Evolutionary conservation across 495 filamentous ascomycete genomes (phyloP).

Genomic region (Daldinia childiae): DNA sequence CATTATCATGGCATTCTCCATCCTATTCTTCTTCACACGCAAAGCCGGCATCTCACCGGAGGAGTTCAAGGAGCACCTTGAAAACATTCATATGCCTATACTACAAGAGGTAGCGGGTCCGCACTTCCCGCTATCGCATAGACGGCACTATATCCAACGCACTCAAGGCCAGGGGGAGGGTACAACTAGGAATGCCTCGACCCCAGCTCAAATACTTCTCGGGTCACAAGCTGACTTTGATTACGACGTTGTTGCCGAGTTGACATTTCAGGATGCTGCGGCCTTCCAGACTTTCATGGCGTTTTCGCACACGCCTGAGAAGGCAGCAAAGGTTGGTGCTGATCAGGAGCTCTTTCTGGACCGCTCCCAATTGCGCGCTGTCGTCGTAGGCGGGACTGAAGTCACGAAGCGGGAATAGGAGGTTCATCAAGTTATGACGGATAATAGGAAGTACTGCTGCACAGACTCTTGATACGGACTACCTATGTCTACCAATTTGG

Average conservation of each 20-base stretch:
- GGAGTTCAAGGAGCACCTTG: slow-evolving; percentile 49
- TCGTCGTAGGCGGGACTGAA: slow-evolving; percentile 44
- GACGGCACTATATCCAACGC: slow-evolving; percentile 47
- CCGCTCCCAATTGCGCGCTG: slow-evolving; percentile 38
- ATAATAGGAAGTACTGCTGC: background rate
- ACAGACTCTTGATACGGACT: background rate
- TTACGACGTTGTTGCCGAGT: slow-evolving; percentile 51
- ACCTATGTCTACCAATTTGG: background rate
- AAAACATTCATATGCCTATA: slow-evolving; percentile 46
- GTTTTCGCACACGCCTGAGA: slow-evolving; percentile 38
- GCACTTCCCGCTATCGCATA: slow-evolving; percentile 43
- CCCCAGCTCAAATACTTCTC: slow-evolving; percentile 46
- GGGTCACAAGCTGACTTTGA: slow-evolving; percentile 54
- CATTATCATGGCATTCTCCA: slow-evolving; percentile 32
- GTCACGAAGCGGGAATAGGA: slow-evolving; percentile 14
- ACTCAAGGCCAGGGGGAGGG: slow-evolving; percentile 13
- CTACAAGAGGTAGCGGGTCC: slow-evolving; percentile 43
- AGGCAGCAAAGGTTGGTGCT: slow-evolving; percentile 30
- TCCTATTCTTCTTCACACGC: slow-evolving; percentile 44
- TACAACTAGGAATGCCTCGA: slow-evolving; percentile 16
- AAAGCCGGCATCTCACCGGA: slow-evolving; percentile 45
- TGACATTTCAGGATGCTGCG: slow-evolving; percentile 49
- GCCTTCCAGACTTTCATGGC: slow-evolving; percentile 46
- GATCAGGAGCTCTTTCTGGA: slow-evolving; percentile 53
- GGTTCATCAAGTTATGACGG: background rate